phyloP scores from a whole-genome alignment of 75 land plant genomes.

The Larix kaempferi region DNA sequence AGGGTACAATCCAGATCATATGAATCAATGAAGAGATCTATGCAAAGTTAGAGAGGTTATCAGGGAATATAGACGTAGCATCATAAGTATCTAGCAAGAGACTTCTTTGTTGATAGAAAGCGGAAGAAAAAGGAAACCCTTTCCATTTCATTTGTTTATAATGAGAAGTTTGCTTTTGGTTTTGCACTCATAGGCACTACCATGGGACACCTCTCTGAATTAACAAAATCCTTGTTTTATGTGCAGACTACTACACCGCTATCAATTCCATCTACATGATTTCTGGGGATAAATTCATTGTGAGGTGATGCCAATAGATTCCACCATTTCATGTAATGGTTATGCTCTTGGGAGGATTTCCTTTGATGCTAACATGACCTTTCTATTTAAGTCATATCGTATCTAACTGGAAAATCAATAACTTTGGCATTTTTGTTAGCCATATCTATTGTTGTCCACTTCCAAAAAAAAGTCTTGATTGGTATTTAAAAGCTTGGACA shows the following conservation, averaged over 20 bases:
- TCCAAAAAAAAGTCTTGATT: not conserved
- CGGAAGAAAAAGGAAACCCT: not conserved
- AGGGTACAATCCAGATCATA: not conserved
- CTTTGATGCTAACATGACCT: not conserved
- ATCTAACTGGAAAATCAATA: not conserved
- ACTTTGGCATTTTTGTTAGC: not conserved
- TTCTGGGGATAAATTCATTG: not conserved
- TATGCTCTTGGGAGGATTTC: not conserved
- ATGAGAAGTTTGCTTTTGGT: constrained; percentile 1
- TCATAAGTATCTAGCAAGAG: not conserved
- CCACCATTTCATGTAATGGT: not conserved
- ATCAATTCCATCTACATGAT: not conserved
- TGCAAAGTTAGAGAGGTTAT: not conserved
- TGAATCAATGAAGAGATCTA: not conserved
- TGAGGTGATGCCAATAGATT: not conserved
- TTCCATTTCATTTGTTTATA: not conserved
- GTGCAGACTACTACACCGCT: not conserved
- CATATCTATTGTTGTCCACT: not conserved
- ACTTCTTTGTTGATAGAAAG: not conserved
- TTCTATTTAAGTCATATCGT: not conserved
- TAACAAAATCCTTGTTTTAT: not conserved
- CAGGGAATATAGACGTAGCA: not conserved
- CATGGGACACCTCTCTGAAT: not conserved
- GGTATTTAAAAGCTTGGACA: not conserved
- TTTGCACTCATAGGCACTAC: not conserved